Conservation (phyloP, 1,139 yeast genomes). For the Yamadazyma atmosphaerica region DNA sequence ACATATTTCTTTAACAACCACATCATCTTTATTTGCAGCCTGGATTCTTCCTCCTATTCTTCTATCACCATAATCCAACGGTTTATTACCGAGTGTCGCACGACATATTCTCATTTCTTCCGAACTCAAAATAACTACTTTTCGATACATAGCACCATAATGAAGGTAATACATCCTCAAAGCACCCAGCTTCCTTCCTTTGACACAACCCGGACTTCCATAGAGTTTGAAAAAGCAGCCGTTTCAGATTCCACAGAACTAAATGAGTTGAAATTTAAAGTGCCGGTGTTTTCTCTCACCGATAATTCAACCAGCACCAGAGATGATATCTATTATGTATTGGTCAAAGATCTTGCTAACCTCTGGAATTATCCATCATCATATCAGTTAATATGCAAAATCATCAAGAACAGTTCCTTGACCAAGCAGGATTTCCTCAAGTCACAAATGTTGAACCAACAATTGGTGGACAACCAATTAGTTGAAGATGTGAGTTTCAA, state of each 20-base stretch:
- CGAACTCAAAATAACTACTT: too few relatives aligned
- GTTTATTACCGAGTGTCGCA: too few relatives aligned
- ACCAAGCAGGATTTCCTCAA: conserved; percentile 21
- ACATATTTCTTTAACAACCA: too few relatives aligned
- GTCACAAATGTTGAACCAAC: conserved; percentile 24
- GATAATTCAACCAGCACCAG: not conserved
- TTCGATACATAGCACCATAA: not conserved
- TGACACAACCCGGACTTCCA: conserved; percentile 6
- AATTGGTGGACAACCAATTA: conserved; percentile 21
- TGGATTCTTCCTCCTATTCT: too few relatives aligned
- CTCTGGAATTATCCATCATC: conserved; percentile 46
- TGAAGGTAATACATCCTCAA: conserved; percentile 4
- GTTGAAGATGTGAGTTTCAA: conserved; percentile 23
- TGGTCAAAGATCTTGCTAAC: conserved; percentile 33
- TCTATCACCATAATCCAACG: too few relatives aligned
- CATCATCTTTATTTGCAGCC: too few relatives aligned
- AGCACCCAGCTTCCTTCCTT: conserved; percentile 1
- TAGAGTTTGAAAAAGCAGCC: conserved; percentile 6
- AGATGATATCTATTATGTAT: conserved; percentile 20
- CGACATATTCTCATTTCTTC: too few relatives aligned
- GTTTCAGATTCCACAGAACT: not conserved
- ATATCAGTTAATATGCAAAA: conserved; percentile 35
- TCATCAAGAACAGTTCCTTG: conserved; percentile 25
- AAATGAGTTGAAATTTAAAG: conserved; percentile 4
- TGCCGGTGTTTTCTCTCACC: conserved; percentile 12